These are phyloP conservation scores for Schizochytrium sp. DNA, from an alignment of 108 stramenopile species.

Conservation along the genomic window DNA sequence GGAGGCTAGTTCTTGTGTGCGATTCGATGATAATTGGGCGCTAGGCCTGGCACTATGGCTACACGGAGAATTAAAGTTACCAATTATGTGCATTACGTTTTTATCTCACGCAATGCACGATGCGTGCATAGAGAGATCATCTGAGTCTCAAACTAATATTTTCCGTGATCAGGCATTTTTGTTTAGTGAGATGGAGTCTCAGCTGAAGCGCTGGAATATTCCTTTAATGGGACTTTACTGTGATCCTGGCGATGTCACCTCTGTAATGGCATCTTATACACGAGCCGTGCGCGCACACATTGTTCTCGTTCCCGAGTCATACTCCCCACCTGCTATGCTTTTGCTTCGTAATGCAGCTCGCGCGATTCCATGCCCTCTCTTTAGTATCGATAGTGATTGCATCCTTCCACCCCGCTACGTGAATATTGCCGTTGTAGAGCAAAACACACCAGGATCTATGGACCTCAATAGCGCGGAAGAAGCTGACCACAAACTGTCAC, in stretches of 20 bases:
- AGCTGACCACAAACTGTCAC: neutral
- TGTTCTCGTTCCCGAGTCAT: conserved; percentile 10
- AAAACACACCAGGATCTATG: neutral
- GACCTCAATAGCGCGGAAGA: neutral
- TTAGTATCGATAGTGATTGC: conserved; percentile 22
- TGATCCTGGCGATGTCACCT: neutral
- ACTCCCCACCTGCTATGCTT: conserved; percentile 6
- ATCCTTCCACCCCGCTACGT: neutral
- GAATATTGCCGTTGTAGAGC: no score
- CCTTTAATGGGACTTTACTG: conserved; percentile 2
- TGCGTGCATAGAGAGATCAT: neutral
- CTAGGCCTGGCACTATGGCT: conserved; percentile 33
- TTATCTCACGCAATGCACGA: neutral
- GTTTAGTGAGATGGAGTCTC: neutral
- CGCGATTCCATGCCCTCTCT: neutral
- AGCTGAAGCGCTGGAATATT: neutral
- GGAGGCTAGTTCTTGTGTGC: neutral
- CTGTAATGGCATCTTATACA: neutral
- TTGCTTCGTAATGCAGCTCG: neutral
- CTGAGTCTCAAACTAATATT: neutral
- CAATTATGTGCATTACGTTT: neutral
- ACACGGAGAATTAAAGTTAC: neutral
- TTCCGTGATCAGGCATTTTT: neutral
- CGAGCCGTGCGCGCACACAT: conserved; percentile 8
- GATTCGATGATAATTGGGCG: neutral